Conservation (phyloP, 352 stramenopile species). For the Sclerospora graminicola region DNA sequence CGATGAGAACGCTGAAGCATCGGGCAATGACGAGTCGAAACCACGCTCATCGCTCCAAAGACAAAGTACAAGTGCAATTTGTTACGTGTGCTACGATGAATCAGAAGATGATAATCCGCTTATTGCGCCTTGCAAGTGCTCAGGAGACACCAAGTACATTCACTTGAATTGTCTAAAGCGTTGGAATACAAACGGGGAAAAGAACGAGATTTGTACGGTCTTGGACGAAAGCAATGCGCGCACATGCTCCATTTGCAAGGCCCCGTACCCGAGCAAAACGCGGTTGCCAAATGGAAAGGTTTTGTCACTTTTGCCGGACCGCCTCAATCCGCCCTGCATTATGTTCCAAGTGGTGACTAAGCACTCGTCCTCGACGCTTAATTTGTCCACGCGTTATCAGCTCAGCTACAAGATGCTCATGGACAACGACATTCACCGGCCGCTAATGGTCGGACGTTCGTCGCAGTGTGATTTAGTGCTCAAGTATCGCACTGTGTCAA, state of each 20-base stretch:
- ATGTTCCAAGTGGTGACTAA: conserved; percentile 87
- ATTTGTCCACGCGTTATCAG: conserved; percentile 79
- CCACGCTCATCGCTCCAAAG: conserved; percentile 54
- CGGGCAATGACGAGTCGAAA: conserved; percentile 78
- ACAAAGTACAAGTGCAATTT: conserved; percentile 73
- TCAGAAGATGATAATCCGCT: conserved; percentile 85
- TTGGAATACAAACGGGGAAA: conserved; percentile 89
- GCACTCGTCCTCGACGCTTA: conserved; percentile 75
- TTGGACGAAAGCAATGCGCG: conserved; percentile 75
- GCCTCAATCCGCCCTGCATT: conserved; percentile 65
- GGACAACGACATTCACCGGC: conserved; percentile 85
- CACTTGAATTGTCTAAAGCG: conserved; percentile 93
- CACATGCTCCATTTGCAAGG: conserved; percentile 83
- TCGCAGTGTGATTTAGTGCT: conserved; percentile 91
- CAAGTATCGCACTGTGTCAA: conserved; percentile 92
- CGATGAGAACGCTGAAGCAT: conserved; percentile 74
- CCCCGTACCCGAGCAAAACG: conserved; percentile 75
- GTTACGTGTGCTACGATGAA: conserved; percentile 85
- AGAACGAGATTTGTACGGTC: conserved; percentile 84
- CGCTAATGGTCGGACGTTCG: conserved; percentile 88
- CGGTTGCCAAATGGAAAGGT: conserved; percentile 59
- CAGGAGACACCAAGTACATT: conserved; percentile 92
- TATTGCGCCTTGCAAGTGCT: conserved; percentile 92
- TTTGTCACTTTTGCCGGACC: conserved; percentile 66
- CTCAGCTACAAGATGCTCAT: conserved; percentile 89